Conservation (phyloP, 1,284 basidiomycete species). For the Microbotryomycetes sp. region DNA sequence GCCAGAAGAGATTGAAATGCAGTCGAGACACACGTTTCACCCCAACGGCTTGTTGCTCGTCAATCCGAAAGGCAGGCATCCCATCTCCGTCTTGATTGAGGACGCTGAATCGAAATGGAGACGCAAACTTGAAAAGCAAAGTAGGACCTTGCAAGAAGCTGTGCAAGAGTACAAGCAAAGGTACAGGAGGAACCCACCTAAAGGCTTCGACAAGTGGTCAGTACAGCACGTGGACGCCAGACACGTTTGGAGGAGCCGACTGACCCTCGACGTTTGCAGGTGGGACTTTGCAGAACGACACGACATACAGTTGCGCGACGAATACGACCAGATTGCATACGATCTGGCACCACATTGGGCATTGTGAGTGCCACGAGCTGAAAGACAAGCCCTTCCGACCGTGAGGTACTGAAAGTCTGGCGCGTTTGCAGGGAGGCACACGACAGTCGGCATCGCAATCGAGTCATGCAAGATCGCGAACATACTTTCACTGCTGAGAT, state of each 20-base stretch:
- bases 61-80: slow-evolving; percentile 34
- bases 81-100: slow-evolving; percentile 56
- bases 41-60: slow-evolving; percentile 30
- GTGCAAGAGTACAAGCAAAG: slow-evolving; percentile 71
- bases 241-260: neutral
- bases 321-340: slow-evolving; percentile 40
- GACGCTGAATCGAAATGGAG: slow-evolving; percentile 62
- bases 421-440: slow-evolving; percentile 13
- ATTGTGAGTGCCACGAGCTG: slow-evolving; percentile 31
- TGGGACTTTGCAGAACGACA: slow-evolving; percentile 36
- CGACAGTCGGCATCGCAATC: slow-evolving; percentile 32
- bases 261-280: slow-evolving; percentile 10
- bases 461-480: slow-evolving; percentile 37
- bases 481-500: slow-evolving; percentile 37
- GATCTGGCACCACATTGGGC: slow-evolving; percentile 35
- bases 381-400: slow-evolving; percentile 37
- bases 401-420: neutral
- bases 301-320: slow-evolving; percentile 38
- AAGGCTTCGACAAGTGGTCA: slow-evolving; percentile 64
- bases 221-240: neutral
- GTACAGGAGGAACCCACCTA: slow-evolving; percentile 70
- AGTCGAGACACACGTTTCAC: slow-evolving; percentile 29
- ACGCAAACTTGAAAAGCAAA: slow-evolving; percentile 63
- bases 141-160: slow-evolving; percentile 64
- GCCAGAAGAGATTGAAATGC: slow-evolving; percentile 20